These are phyloP conservation scores for Zelonia costaricensis DNA, from an alignment of 208 protist species.

Conservation along the genomic window DNA sequence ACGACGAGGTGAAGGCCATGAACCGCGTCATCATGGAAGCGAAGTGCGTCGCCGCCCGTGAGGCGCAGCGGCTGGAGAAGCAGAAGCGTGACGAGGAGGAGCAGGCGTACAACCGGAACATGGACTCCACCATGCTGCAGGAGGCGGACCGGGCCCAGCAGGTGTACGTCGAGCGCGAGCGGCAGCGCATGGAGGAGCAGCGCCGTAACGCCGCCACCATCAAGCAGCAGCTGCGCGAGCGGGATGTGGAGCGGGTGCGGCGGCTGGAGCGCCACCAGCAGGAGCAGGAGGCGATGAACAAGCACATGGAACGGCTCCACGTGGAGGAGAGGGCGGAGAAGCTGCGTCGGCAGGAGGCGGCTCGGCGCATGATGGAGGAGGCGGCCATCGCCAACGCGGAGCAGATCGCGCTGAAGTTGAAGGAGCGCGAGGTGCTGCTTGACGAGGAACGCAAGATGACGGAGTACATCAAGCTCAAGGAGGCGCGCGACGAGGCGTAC, in stretches of 20 bases:
- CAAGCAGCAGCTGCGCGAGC: conserved; percentile 88
- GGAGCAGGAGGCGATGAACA: conserved; percentile 93
- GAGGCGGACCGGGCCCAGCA: conserved; percentile 87
- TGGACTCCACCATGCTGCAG: conserved; percentile 83
- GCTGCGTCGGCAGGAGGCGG: conserved; percentile 73
- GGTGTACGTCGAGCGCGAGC: conserved; percentile 92
- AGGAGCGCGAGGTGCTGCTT: conserved; percentile 63
- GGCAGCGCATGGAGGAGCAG: conserved; percentile 78
- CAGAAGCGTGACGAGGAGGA: conserved; percentile 61
- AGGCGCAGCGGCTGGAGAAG: conserved; percentile 89
- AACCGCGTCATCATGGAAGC: conserved; percentile 91
- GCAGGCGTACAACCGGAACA: conserved; percentile 60
- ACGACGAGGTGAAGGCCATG: conserved; percentile 94
- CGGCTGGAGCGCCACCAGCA: conserved; percentile 90
- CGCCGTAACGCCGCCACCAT: conserved; percentile 83
- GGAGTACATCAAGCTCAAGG: conserved; percentile 86
- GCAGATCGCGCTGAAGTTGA: conserved; percentile 91
- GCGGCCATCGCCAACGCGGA: conserved; percentile 93
- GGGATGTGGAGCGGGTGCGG: conserved; percentile 86
- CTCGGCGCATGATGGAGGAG: conserved; percentile 88
- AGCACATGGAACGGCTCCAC: conserved; percentile 87
- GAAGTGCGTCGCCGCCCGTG: conserved; percentile 90
- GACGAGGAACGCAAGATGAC: conserved; percentile 91
- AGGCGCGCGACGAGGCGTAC: conserved; percentile 84
- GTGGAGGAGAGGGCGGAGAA: conserved; percentile 89